Conservation (phyloP, 2,329 filamentous ascomycete species). For the Penicillium sp. region DNA sequence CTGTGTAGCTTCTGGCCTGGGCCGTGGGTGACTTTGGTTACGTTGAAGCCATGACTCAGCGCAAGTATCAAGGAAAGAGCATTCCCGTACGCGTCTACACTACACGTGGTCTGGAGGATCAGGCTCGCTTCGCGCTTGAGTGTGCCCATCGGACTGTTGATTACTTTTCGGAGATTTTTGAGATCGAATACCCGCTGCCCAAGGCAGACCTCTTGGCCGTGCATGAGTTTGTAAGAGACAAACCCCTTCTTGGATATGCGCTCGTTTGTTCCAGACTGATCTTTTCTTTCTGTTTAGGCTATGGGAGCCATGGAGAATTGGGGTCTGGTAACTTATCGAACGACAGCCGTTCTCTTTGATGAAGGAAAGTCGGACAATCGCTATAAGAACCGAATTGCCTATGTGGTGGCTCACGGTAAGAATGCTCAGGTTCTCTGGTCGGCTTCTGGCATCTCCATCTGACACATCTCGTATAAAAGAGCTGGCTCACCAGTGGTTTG, state of each 20-base stretch:
- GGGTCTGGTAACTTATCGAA: conserved; percentile 93
- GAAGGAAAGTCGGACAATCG: conserved; percentile 83
- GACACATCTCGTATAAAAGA: conserved; percentile 46
- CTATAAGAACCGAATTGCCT: conserved; percentile 91
- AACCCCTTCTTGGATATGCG: background rate
- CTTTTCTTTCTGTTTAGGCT: conserved; percentile 38
- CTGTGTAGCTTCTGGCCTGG: conserved; percentile 74
- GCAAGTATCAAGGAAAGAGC: conserved; percentile 84
- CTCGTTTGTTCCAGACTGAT: conserved; percentile 29
- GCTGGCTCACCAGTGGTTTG: conserved; percentile 93
- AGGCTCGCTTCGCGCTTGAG: conserved; percentile 82
- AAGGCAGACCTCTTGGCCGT: conserved; percentile 89
- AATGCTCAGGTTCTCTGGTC: background rate
- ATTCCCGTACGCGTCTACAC: conserved; percentile 95
- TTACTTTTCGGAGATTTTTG: conserved; percentile 91
- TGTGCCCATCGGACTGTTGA: conserved; percentile 92
- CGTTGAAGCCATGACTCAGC: conserved; percentile 82
- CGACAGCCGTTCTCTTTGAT: conserved; percentile 93
- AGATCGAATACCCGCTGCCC: conserved; percentile 86
- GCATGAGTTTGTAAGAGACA: conserved; percentile 76
- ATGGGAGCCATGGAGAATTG: conserved; percentile 89
- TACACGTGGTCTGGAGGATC: conserved; percentile 86
- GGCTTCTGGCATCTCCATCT: background rate
- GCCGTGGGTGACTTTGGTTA: conserved; percentile 96
- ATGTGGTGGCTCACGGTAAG: conserved; percentile 82